phyloP scores from a whole-genome alignment of 179 eudicot species.

The Monotropa hypopitys region DNA sequence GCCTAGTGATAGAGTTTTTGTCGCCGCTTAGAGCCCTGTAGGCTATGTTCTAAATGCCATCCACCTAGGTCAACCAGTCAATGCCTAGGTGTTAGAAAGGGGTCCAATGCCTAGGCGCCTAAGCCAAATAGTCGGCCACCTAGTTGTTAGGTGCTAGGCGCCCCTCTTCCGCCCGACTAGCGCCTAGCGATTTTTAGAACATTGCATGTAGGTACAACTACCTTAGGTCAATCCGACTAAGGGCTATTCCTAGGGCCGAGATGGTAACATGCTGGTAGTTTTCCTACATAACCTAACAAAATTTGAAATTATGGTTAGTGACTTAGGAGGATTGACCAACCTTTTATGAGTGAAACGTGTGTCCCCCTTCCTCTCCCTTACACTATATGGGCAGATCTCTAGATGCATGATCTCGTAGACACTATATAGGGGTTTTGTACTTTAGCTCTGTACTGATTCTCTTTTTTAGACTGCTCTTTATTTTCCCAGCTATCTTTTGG shows the following conservation, averaged over 20 bases:
- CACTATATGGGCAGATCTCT: not conserved
- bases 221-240: not conserved
- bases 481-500: not conserved
- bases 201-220: no score
- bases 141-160: no score
- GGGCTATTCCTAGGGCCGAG: not conserved
- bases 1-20: not conserved
- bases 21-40: not conserved
- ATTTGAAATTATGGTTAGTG: not conserved
- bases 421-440: not conserved
- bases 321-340: not conserved
- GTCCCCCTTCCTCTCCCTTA: not conserved
- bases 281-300: not conserved
- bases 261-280: not conserved
- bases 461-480: not conserved
- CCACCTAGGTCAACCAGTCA: no score
- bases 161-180: no score
- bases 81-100: no score
- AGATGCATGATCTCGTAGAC: not conserved
- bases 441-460: not conserved
- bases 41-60: no score
- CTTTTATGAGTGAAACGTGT: not conserved
- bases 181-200: no score
- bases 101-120: no score
- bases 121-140: no score